Base-by-base conservation (phyloP, 1,284 basidiomycete species). In the Mrakiaceae sp. region DNA sequence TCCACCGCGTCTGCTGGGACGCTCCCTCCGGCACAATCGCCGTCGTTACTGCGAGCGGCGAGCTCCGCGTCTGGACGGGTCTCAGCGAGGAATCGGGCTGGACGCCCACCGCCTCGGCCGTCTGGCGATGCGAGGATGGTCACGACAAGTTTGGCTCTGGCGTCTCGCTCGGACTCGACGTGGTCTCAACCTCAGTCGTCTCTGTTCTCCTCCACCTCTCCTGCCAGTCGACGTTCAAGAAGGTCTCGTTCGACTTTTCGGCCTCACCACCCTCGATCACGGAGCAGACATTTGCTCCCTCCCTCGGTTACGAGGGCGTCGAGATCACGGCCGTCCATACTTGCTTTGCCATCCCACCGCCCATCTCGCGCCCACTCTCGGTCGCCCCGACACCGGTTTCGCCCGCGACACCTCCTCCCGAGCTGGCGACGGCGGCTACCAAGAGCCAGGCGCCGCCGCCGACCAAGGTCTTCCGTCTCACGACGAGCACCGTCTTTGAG, bases 151-250 rank as follows among this genome's bases (percentile, higher is more conserved):
- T 63, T 39, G 60, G 51, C 8, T 64, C 53, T 40, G 62, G 65
- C 52, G 62, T 59, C 11, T 61, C 62, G 8, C 60, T 66, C 10
- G 58, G 52, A 40, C 52, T 58, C 40, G 61, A 58, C 10, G 81
- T 62, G 66, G 78, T 0, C 72, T 74, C 3, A 16, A 3, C 57
- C 81, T 86, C 68, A 81, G 82, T 70, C 81, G 82, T 47, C 61
- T 10, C 27, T 42, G 48, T 57, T 8, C 55, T 64, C 44, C 44
- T 63, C 8, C 59, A 62, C n/a, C 44, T 58, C 27, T 10, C 52
- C 49, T 50, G 48, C 3, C 52, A 44, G 2, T 14, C 56, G 5
- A 56, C 57, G 1, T 63, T 61, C 60, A 53, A 59, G 52, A 52
- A 58, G 71, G 69, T 14, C 61, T 70, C 14, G 67, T 78, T 49